A percentile compares a stretch with the other conserved stretches of the same genome.
Evolutionary conservation across 768 basidiomycete species (phyloP).

Genomic region (Holtermanniella nyarrowii): DNA sequence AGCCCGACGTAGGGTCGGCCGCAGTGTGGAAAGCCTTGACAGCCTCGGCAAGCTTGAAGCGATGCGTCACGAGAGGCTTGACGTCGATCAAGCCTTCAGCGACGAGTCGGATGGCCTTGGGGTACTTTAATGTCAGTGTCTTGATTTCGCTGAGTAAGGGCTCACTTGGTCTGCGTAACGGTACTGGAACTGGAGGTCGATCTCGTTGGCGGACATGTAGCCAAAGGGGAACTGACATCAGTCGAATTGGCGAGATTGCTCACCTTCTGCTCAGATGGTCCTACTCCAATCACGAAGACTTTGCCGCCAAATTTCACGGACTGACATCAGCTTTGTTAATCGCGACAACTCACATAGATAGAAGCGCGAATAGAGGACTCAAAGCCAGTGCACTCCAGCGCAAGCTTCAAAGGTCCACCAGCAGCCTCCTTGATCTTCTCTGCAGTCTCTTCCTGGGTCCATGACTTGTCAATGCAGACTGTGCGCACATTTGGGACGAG

Average conservation of each 20-base stretch:
- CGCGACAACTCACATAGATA: conserved; percentile 37
- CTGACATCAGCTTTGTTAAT: conserved; percentile 18
- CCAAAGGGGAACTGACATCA: conserved; percentile 38
- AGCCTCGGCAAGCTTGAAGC: conserved; percentile 41
- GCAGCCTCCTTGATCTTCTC: conserved; percentile 36
- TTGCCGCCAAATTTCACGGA: conserved; percentile 41
- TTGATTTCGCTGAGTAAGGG: background rate
- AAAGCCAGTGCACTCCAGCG: conserved; percentile 44
- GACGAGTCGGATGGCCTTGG: conserved; percentile 43
- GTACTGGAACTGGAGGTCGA: conserved; percentile 44
- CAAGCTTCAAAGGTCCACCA: conserved; percentile 25
- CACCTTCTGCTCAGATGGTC: conserved; percentile 38
- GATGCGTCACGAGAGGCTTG: conserved; percentile 44
- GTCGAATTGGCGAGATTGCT: conserved; percentile 3
- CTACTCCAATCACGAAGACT: conserved; percentile 44
- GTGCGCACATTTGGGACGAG: conserved; percentile 42
- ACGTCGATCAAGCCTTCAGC: conserved; percentile 39
- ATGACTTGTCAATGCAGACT: conserved; percentile 30
- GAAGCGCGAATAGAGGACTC: conserved; percentile 41
- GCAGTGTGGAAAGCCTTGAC: conserved; percentile 43
- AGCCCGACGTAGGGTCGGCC: conserved; percentile 37
- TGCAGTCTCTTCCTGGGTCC: conserved; percentile 29
- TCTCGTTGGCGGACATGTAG: conserved; percentile 40
- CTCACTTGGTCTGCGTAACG: conserved; percentile 41
- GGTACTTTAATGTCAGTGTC: conserved; percentile 32